Conservation (phyloP, 177 flowering plant species). For the Telopea speciosissima region DNA sequence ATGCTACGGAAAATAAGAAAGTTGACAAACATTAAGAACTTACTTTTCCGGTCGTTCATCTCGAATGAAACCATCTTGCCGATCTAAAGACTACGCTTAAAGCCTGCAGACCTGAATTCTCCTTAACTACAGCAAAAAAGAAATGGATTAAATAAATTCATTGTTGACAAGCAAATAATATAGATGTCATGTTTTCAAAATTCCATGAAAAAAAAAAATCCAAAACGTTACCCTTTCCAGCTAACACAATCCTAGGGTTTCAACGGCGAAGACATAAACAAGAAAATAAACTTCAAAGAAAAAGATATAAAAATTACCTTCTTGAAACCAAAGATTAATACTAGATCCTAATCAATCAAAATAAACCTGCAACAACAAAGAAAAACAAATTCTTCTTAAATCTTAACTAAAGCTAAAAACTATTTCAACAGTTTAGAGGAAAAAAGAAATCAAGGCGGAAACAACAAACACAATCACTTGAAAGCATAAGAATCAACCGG, state of each 20-base stretch:
- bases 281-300: background rate
- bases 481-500: background rate
- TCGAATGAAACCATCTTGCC: conserved; percentile 47
- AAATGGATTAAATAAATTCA: no score
- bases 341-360: background rate
- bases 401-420: background rate
- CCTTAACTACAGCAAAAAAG: conserved; percentile 8
- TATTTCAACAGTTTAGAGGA: no score
- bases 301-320: background rate
- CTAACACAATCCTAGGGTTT: background rate
- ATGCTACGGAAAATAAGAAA: background rate
- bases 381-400: background rate
- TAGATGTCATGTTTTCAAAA: background rate
- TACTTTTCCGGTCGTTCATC: conserved; percentile 57
- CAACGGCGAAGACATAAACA: background rate
- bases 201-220: background rate
- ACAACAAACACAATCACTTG: background rate
- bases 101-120: background rate
- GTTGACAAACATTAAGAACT: conserved; percentile 4
- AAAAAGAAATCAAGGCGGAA: background rate
- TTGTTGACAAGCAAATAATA: no score
- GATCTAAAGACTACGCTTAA: background rate
- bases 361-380: background rate
- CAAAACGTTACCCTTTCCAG: background rate
- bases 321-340: background rate